Percentiles rank a stretch among this genome's conserved stretches.
Conservation (phyloP, 2,329 filamentous ascomycete genomes). For the Arthrobotrys sphaeroides region DNA sequence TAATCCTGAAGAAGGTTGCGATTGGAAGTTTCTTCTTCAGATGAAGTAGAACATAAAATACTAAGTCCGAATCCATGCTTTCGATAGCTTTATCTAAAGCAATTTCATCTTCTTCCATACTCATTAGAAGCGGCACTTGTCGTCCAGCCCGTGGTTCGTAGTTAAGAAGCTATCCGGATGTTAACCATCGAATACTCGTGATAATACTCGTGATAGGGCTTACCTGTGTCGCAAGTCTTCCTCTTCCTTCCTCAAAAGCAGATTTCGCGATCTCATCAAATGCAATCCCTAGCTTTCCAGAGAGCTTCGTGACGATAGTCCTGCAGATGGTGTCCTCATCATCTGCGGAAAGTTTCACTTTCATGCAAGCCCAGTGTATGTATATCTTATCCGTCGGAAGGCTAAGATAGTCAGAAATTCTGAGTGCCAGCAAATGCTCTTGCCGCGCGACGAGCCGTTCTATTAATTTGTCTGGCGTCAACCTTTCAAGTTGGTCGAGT, state of each 20-base stretch:
- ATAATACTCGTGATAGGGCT: background rate
- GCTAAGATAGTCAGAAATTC: constrained; percentile 85
- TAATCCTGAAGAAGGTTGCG: constrained; percentile 88
- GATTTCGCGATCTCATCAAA: constrained; percentile 93
- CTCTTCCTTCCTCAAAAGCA: constrained; percentile 91
- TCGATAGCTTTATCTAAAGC: constrained; percentile 96
- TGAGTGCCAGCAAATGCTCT: constrained; percentile 88
- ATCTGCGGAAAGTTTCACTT: constrained; percentile 83
- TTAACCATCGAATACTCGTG: background rate
- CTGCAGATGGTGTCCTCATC: constrained; percentile 89
- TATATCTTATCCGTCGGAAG: constrained; percentile 90
- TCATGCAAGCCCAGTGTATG: constrained; percentile 95
- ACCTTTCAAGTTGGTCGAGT: constrained; percentile 82
- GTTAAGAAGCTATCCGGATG: constrained; percentile 74
- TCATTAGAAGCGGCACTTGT: constrained; percentile 90
- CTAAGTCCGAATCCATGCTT: constrained; percentile 90
- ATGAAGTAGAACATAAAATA: constrained; percentile 87
- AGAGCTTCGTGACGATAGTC: constrained; percentile 84
- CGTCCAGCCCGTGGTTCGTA: constrained; percentile 94
- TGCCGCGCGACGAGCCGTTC: constrained; percentile 85
- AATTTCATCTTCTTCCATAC: constrained; percentile 94
- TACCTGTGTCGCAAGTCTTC: constrained; percentile 77
- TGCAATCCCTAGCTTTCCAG: constrained; percentile 89
- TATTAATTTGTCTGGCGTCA: constrained; percentile 89
- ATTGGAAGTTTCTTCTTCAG: constrained; percentile 90